A percentile compares a stretch with the other conserved stretches of the same genome.
phyloP scores from a whole-genome alignment of 2,329 filamentous ascomycete species.

The Neoscytalidium dimidiatum region DNA sequence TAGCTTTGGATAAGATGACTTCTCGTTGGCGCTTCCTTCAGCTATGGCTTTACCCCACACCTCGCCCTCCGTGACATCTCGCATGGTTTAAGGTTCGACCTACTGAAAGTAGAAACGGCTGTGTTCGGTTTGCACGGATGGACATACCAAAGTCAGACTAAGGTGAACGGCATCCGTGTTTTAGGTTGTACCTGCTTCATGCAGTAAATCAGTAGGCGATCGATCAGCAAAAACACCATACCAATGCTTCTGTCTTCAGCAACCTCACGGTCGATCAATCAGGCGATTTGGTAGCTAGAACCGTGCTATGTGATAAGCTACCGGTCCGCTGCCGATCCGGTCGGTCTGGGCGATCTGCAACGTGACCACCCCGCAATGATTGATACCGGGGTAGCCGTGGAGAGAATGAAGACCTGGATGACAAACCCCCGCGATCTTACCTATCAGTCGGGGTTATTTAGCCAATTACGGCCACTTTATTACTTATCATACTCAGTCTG shows the following conservation, averaged over 20 bases:
- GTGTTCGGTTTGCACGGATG: not conserved
- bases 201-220: not conserved
- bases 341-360: not conserved
- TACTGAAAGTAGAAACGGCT: not conserved
- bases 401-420: not conserved
- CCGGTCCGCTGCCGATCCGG: no score
- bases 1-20: not conserved
- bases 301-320: not conserved
- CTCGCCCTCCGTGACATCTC: no score
- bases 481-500: not conserved
- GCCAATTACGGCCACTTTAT: not conserved
- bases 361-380: not conserved
- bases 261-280: not conserved
- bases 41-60: not conserved
- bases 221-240: not conserved
- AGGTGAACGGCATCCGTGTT: not conserved
- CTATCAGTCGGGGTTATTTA: not conserved
- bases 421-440: not conserved
- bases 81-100: not conserved
- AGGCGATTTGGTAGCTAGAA: not conserved
- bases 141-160: not conserved
- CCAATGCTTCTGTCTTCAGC: not conserved
- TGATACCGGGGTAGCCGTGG: not conserved
- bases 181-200: not conserved
- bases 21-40: not conserved